Base-by-base conservation (phyloP, 106 monocot genomes). In the Platanthera guangdongensis region DNA sequence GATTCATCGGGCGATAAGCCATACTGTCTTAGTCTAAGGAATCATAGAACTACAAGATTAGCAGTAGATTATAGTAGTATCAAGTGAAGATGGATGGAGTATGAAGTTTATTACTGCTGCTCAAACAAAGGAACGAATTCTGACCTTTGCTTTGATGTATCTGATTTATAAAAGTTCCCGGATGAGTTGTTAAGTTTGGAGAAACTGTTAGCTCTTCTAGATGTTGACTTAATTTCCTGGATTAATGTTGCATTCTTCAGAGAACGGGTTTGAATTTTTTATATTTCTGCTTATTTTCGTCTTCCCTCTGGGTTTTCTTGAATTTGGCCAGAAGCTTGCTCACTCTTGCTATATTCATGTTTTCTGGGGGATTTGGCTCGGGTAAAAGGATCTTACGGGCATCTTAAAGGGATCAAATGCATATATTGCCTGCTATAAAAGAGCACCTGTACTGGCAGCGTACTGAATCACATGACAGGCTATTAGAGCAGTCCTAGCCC, bases 301-400 rank as follows among this genome's bases (percentile, higher is more conserved):
- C 67, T 67, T 11, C 12, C 67, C 32, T 7, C 53, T 39, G 59
- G 59, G 19, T 60, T 19, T 60, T 60, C 59, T 60, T 19, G 59
- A 60, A 60, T 60, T 60, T 60, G n/a, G 59, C 59, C 59, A 67
- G 67, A 67, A 22, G 67, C 16, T 67, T 67, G 39, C 12, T 70
- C 16, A 70, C 48, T 46, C 47, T 32, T 65, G 28, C 65, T 32
- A 32, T 18, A 60, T 65, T 6, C 8, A 70, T 48, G 70, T 46
- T 70, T 70, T 70, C 32, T 64, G 69, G 4, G 39, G 70, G 15
- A 47, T 15, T 70, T 70, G 70, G 2, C 16, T 47, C 15, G 47
- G 47, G 47, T 70, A 16, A 47, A 53, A 65, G 32, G 39, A 65
- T 30, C 11, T 65, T 25, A 65, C 39, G 12, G 18, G 65, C n/a